Percentiles rank a stretch among this genome's conserved stretches.
These are phyloP conservation scores for Lipomyces sp. DNA, from an alignment of 805 yeast species.

Conservation along the genomic window DNA sequence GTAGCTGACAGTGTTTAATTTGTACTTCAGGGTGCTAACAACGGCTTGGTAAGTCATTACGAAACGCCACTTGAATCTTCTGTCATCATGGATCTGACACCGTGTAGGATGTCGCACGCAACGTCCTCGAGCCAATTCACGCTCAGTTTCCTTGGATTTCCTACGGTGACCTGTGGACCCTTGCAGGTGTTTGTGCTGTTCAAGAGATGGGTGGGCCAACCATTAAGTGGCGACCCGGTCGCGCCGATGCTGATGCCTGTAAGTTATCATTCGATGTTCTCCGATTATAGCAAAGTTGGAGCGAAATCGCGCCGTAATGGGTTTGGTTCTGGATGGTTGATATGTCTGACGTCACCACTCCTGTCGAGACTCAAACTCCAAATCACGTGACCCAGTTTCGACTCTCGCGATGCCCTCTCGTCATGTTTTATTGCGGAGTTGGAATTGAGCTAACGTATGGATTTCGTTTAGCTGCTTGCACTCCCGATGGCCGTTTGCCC, in stretches of 20 bases:
- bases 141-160: slow-evolving; percentile 63
- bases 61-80: neutral
- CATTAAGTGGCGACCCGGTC: slow-evolving; percentile 74
- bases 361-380: neutral
- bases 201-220: slow-evolving; percentile 70
- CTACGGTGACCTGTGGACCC: slow-evolving; percentile 72
- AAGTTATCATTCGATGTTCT: slow-evolving; percentile 46
- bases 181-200: slow-evolving; percentile 68
- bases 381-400: neutral
- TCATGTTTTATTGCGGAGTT: neutral
- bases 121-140: slow-evolving; percentile 60
- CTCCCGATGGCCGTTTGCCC: slow-evolving; percentile 68
- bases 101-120: slow-evolving; percentile 53
- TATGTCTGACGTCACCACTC: too few species aligned
- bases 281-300: neutral
- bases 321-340: neutral
- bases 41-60: slow-evolving; percentile 47
- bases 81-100: neutral
- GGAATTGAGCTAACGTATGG: neutral
- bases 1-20: neutral
- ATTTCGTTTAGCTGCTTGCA: slow-evolving; percentile 46
- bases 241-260: slow-evolving; percentile 52
- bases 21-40: slow-evolving; percentile 50
- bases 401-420: neutral
- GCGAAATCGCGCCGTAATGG: neutral